Percentiles rank a stretch among this genome's conserved stretches.
phyloP scores from a whole-genome alignment of 73 alveolate genomes.

The Tetrahymena thermophila region DNA sequence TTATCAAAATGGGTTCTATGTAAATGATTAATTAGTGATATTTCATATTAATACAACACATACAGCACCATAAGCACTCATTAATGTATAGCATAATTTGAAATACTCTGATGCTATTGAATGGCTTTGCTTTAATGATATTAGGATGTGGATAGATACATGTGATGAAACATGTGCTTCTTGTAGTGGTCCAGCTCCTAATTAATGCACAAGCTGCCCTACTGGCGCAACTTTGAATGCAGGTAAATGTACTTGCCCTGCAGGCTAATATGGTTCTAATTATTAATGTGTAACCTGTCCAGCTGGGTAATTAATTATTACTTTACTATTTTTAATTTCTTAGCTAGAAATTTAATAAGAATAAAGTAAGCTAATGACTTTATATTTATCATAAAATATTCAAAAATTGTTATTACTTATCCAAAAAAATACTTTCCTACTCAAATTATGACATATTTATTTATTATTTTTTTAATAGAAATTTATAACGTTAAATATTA shows the following conservation, averaged over 20 bases:
- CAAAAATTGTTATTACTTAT: too few species aligned
- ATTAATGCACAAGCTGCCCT: neutral
- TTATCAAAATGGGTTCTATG: neutral
- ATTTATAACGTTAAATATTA: too few species aligned
- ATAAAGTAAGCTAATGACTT: neutral
- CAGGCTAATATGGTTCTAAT: neutral
- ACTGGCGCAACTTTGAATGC: neutral
- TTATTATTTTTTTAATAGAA: too few species aligned
- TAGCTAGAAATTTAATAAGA: neutral
- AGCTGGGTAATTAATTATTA: neutral
- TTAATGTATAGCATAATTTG: neutral
- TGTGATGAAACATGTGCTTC: neutral
- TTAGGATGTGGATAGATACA: neutral
- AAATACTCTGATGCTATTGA: neutral
- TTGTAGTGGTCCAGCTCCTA: neutral
- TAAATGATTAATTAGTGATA: neutral
- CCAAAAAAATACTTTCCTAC: too few species aligned
- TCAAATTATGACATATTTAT: too few species aligned
- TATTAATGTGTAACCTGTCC: neutral
- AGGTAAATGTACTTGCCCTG: neutral
- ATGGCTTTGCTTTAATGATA: neutral
- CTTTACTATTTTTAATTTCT: neutral
- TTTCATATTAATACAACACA: neutral
- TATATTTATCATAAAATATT: neutral
- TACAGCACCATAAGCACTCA: neutral